Conservation (phyloP, 106 monocot genomes). For the Acorus calamus region DNA sequence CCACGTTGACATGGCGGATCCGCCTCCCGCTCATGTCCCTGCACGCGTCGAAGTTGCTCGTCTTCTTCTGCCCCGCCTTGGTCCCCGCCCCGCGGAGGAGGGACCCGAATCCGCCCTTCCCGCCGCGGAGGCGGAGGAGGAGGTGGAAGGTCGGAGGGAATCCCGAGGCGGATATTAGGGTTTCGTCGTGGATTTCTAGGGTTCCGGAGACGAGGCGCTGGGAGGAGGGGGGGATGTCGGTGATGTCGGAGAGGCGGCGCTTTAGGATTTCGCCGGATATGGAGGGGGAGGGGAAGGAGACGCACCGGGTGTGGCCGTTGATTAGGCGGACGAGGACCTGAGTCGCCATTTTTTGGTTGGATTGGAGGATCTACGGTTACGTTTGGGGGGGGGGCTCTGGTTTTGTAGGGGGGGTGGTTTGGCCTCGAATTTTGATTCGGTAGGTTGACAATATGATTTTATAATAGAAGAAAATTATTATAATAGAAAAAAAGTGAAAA, state of each 20-base stretch:
- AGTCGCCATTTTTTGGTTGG: constrained; percentile 37
- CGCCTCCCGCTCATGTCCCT: constrained; percentile 95
- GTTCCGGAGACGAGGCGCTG: constrained; percentile 60
- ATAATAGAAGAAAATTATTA: too few species aligned
- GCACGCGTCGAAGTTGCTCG: constrained; percentile 96
- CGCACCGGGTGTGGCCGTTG: constrained; percentile 60
- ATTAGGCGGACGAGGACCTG: constrained; percentile 67
- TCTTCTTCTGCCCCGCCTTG: constrained; percentile 99
- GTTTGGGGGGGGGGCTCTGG: too few species aligned
- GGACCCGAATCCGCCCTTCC: constrained; percentile 96
- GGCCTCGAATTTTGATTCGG: too few species aligned
- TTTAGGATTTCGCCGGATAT: constrained; percentile 49
- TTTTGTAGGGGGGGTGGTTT: too few species aligned
- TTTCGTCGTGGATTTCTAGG: constrained; percentile 29
- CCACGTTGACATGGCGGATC: constrained; percentile 88
- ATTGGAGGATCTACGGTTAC: neutral
- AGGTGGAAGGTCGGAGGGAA: constrained; percentile 56
- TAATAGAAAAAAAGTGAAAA: too few species aligned
- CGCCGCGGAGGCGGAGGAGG: constrained; percentile 79
- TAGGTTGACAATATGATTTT: too few species aligned
- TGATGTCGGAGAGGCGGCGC: constrained; percentile 10
- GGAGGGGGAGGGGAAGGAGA: constrained; percentile 52
- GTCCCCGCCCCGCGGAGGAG: constrained; percentile 90
- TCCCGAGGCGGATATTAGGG: constrained; percentile 32
- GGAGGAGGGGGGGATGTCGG: constrained; percentile 31